Base-by-base conservation (phyloP, 768 basidiomycete genomes). In the Serendipita indica region DNA sequence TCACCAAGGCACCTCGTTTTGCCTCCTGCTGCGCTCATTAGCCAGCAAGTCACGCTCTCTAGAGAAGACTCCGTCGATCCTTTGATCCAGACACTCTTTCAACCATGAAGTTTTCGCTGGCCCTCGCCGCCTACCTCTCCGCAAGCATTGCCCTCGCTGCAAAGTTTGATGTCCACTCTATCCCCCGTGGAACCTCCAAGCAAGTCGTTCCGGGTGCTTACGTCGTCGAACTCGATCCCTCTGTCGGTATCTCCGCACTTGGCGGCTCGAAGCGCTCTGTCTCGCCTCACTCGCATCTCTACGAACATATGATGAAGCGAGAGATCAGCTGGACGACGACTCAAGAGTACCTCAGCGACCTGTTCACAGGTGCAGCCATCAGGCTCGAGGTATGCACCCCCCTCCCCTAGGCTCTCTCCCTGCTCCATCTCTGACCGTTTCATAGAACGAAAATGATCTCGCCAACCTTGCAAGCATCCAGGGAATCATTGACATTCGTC, bases 311-410 rank as follows among this genome's bases (percentile, higher is more conserved):
- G 49, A 18, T 64, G 13, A 65, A 58, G 0, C 57, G 67, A 34
- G 65, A 60, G 4, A 57, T 69, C 2, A 20, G 52, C 2, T 68
- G 64, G 64, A 52, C 60, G 32, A 62, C 69, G 46, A 60, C 62
- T 41, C 63, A 64, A 39, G 65, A 67, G 46, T 71, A 69, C 59
- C 49, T 64, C 3, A 64, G 64, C 10, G 59, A 56, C 33, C 41
- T 71, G 3, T 69, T 69, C 59, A 37, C 66, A 27, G 69, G 69
- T 14, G 69, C 69, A n/a, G 65, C 67, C 33, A 58, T 70, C 33
- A 60, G 64, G 20, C 37, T 70, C 20, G 32, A 46, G 60, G 60
- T 41, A 18, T 32, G 20, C 66, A n/a, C n/a, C n/a, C n/a, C n/a
- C n/a, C n/a, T n/a, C 65, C 57, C 52, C 63, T 63, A 14, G 7